A percentile compares a stretch with the other conserved stretches of the same genome.
Evolutionary conservation across 1,284 basidiomycete species (phyloP).

Genomic region (Amylostereum chailletii): DNA sequence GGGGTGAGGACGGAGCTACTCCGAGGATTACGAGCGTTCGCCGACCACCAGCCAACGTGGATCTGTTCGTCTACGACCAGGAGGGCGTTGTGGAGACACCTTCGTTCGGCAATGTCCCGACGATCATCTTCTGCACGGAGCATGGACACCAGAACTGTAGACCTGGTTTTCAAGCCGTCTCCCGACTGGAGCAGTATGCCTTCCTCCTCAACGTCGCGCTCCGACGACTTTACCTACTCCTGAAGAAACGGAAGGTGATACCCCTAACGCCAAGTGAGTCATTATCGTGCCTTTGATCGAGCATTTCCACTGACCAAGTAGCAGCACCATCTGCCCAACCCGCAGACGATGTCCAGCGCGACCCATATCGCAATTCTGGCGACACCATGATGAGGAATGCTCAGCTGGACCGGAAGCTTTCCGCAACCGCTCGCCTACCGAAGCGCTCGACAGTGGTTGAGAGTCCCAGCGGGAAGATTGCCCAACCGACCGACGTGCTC

Average conservation of each 20-base stretch:
- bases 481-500: conserved; percentile 47
- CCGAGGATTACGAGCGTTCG: conserved; percentile 57
- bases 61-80: conserved; percentile 67
- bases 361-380: conserved; percentile 76
- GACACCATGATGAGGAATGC: conserved; percentile 95
- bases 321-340: conserved; percentile 27
- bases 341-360: conserved; percentile 34
- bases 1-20: conserved; percentile 34
- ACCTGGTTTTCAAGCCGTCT: conserved; percentile 83
- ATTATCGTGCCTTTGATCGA: conserved; percentile 2
- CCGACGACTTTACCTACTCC: conserved; percentile 81
- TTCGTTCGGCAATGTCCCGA: conserved; percentile 64
- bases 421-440: conserved; percentile 85
- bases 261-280: conserved; percentile 66
- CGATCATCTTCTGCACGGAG: conserved; percentile 68
- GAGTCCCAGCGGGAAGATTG: conserved; percentile 86
- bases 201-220: conserved; percentile 96
- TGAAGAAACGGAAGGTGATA: conserved; percentile 89
- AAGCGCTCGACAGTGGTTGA: conserved; percentile 95
- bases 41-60: conserved; percentile 72
- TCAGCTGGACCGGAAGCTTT: conserved; percentile 90
- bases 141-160: conserved; percentile 62
- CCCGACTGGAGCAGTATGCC: conserved; percentile 94
- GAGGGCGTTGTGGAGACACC: conserved; percentile 54
- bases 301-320: conserved; percentile 11